Conservation (phyloP, 176 grass and related monocot species). For the Aegilops sharonensis region DNA sequence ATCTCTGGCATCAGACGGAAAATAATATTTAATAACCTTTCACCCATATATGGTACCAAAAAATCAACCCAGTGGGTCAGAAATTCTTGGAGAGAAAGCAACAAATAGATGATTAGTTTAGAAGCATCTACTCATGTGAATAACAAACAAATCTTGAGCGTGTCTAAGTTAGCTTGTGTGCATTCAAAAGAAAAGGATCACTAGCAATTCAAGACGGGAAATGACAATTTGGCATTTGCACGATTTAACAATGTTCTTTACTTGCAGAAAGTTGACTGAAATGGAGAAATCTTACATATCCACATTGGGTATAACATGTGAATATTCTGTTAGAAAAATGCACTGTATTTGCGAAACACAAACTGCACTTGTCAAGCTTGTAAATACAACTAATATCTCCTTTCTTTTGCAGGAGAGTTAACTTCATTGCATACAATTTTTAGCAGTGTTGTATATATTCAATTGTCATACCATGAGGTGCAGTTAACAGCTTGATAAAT, state of each 20-base stretch:
- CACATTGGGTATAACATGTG: conserved; percentile 16
- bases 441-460: no score
- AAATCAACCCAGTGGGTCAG: conserved; percentile 7
- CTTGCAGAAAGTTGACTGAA: conserved; percentile 7
- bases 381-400: neutral
- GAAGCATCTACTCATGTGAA: conserved; percentile 18
- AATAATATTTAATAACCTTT: conserved; percentile 17
- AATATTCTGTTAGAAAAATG: neutral
- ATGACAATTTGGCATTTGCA: neutral
- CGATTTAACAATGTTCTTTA: conserved; percentile 12
- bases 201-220: conserved; percentile 20
- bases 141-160: conserved; percentile 4
- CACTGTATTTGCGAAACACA: neutral
- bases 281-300: conserved; percentile 5
- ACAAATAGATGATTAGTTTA: neutral
- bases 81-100: conserved; percentile 9
- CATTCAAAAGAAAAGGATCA: conserved; percentile 17
- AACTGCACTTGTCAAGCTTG: neutral
- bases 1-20: neutral
- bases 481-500: no score
- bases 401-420: neutral
- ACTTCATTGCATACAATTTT: neutral
- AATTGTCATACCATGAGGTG: no score
- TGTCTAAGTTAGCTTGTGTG: neutral
- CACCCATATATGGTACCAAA: conserved; percentile 11